phyloP scores from a whole-genome alignment of 2,329 filamentous ascomycete genomes.

The Pezicula radicicola region DNA sequence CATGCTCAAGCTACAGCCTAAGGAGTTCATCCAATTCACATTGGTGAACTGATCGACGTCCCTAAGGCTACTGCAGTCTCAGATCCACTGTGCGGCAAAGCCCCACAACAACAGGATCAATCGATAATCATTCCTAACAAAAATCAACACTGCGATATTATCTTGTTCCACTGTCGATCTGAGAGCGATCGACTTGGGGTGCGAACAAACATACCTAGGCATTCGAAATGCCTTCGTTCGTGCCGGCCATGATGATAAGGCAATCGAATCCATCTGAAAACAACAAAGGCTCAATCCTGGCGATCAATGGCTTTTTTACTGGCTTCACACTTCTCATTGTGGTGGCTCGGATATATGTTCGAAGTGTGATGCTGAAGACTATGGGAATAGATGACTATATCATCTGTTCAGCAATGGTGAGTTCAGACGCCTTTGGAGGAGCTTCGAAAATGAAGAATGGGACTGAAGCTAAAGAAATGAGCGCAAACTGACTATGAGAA shows the following conservation, averaged over 20 bases:
- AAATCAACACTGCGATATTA: too few species aligned
- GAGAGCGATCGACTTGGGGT: neutral
- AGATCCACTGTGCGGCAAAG: too few species aligned
- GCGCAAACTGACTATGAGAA: neutral
- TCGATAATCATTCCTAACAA: too few species aligned
- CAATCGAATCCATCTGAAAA: slow-evolving; percentile 23
- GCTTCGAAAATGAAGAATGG: neutral
- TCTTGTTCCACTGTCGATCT: too few species aligned
- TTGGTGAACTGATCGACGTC: too few species aligned
- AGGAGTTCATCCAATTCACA: too few species aligned
- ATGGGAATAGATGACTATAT: slow-evolving; percentile 44
- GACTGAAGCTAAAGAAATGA: neutral
- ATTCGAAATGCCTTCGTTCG: slow-evolving; percentile 12
- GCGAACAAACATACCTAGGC: neutral
- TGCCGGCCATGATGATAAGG: neutral
- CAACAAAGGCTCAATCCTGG: slow-evolving; percentile 33
- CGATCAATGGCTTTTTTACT: slow-evolving; percentile 35
- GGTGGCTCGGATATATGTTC: slow-evolving; percentile 38
- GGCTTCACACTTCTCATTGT: slow-evolving; percentile 32
- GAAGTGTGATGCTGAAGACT: slow-evolving; percentile 39
- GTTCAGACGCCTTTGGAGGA: slow-evolving; percentile 10
- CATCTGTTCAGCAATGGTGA: slow-evolving; percentile 38
- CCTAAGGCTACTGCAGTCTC: too few species aligned
- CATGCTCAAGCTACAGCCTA: too few species aligned
- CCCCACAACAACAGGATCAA: too few species aligned